These are phyloP conservation scores for Gossypium anomalum DNA, from an alignment of 345 rosid species.

Conservation along the genomic window DNA sequence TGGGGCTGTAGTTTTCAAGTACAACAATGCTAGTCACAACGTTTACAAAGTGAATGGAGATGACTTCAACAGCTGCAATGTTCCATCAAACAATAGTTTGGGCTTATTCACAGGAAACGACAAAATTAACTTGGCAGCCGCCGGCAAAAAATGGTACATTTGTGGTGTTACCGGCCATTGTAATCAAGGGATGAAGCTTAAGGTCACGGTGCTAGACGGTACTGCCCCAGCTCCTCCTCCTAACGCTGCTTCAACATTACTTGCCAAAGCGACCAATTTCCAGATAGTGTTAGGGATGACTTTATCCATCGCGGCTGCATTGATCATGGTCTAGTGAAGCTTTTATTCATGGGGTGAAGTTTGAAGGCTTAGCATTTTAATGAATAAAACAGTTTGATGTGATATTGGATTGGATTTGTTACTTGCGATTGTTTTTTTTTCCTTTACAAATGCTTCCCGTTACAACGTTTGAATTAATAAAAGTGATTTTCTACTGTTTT, in stretches of 20 bases:
- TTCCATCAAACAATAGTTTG: neutral
- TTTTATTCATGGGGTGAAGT: neutral
- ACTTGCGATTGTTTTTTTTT: neutral
- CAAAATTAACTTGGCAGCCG: neutral
- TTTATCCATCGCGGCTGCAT: neutral
- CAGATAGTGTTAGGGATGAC: neutral
- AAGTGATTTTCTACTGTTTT: neutral
- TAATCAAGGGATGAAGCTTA: neutral
- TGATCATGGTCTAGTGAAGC: neutral
- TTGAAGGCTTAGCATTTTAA: neutral
- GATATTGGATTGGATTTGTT: neutral
- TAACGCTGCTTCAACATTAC: neutral
- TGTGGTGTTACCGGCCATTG: neutral
- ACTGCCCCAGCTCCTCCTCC: neutral
- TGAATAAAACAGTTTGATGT: neutral
- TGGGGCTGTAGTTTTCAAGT: neutral
- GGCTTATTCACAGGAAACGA: neutral
- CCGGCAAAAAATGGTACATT: neutral
- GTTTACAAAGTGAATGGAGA: constrained; percentile 2
- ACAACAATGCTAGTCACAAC: neutral
- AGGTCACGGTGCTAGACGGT: neutral
- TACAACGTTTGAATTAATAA: neutral
- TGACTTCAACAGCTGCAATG: neutral
- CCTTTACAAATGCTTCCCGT: neutral
- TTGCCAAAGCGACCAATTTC: neutral